A percentile compares a stretch with the other conserved stretches of the same genome.
These are phyloP conservation scores for Fraxinus velutina DNA, from an alignment of 305 asterid species.

Conservation along the genomic window DNA sequence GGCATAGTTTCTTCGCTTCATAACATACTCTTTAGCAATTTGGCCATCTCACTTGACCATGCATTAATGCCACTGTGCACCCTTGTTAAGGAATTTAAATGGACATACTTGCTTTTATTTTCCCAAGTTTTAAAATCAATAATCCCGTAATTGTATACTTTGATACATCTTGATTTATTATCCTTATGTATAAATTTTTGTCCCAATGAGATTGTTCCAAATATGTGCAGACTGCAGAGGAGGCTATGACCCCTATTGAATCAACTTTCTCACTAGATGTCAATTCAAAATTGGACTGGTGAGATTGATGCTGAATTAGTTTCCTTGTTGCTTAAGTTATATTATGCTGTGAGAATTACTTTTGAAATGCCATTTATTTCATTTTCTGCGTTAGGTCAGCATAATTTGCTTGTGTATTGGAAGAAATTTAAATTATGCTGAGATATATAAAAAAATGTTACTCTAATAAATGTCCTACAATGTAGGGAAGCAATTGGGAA, in stretches of 20 bases:
- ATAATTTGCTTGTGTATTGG: background rate
- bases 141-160: background rate
- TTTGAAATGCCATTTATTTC: background rate
- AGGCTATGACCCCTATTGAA: conserved; percentile 96
- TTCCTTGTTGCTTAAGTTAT: conserved; percentile 3
- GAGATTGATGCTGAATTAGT: conserved; percentile 31
- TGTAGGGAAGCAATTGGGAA: conserved; percentile 95
- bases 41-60: background rate
- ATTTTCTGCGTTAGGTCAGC: background rate
- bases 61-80: background rate
- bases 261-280: conserved; percentile 92
- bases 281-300: conserved; percentile 87
- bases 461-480: conserved; percentile 12
- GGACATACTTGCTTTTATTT: background rate
- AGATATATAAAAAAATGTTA: background rate
- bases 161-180: background rate
- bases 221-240: conserved; percentile 75
- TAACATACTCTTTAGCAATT: background rate
- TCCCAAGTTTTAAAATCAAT: conserved; percentile 2
- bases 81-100: background rate
- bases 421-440: background rate
- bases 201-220: conserved; percentile 20
- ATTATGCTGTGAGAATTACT: background rate
- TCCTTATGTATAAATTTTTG: background rate
- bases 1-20: background rate